Conservation (phyloP, 768 basidiomycete genomes). For the Calocybe cyanea region DNA sequence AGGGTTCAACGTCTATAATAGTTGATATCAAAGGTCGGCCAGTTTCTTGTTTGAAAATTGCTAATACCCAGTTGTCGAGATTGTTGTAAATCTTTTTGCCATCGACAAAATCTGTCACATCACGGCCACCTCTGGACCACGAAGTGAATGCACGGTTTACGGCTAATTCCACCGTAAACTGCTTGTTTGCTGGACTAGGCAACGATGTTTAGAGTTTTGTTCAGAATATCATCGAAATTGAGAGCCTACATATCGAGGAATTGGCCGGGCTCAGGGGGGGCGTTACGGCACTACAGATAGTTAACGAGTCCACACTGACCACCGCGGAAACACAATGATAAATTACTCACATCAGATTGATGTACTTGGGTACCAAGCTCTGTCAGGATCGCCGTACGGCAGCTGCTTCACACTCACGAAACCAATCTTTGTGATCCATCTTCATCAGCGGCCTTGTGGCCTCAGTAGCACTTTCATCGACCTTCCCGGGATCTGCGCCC, state of each 20-base stretch:
- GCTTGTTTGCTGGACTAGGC: slow-evolving; percentile 41
- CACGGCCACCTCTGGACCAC: slow-evolving; percentile 36
- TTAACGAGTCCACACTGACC: background rate
- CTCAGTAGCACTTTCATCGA: slow-evolving; percentile 34
- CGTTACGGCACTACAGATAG: slow-evolving; percentile 34
- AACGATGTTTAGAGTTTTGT: too few species aligned
- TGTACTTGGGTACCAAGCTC: too few species aligned
- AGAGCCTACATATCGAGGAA: slow-evolving; percentile 42
- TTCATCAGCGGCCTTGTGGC: slow-evolving; percentile 41
- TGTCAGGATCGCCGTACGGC: too few species aligned
- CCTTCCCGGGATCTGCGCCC: slow-evolving; percentile 24
- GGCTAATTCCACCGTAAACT: slow-evolving; percentile 47
- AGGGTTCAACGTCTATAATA: slow-evolving; percentile 26
- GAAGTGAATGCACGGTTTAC: slow-evolving; percentile 45
- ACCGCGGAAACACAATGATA: slow-evolving; percentile 12
- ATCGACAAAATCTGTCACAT: slow-evolving; percentile 42
- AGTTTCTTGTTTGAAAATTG: too few species aligned
- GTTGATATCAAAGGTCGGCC: too few species aligned
- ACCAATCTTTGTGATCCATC: slow-evolving; percentile 37
- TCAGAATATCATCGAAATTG: too few species aligned
- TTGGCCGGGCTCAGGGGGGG: slow-evolving; percentile 38
- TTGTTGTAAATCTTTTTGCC: too few species aligned
- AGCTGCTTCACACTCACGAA: slow-evolving; percentile 32
- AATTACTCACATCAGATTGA: too few species aligned
- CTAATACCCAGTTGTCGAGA: too few species aligned